Evolutionary conservation across 2,329 filamentous ascomycete species (phyloP).

Genomic region (Magnaporthiopsis poae): DNA sequence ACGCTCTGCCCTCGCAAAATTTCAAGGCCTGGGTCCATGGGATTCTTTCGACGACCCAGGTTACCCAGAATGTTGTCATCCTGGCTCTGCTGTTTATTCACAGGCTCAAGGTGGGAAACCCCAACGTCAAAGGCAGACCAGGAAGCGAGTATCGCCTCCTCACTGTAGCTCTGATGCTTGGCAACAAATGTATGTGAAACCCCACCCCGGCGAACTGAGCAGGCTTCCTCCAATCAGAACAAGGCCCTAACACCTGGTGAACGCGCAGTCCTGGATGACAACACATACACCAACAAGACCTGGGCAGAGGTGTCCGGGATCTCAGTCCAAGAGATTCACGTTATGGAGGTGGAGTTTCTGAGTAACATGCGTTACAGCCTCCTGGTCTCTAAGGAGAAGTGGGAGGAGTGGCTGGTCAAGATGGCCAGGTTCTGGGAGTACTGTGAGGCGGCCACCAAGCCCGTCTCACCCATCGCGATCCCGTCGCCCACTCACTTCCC

Average conservation of each 20-base stretch:
- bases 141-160: conserved; percentile 89
- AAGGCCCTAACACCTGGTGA: conserved; percentile 10
- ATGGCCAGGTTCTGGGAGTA: conserved; percentile 75
- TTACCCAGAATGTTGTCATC: conserved; percentile 89
- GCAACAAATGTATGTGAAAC: conserved; percentile 72
- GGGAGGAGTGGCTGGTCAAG: conserved; percentile 78
- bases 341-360: conserved; percentile 99
- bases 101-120: conserved; percentile 80
- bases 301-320: conserved; percentile 98
- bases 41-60: conserved; percentile 86
- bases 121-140: conserved; percentile 76
- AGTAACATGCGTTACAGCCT: conserved; percentile 97
- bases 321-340: conserved; percentile 85
- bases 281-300: conserved; percentile 98
- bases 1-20: conserved; percentile 66
- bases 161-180: conserved; percentile 92
- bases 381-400: conserved; percentile 74
- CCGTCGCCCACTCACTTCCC: conserved; percentile 27
- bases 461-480: conserved; percentile 31
- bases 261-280: conserved; percentile 74
- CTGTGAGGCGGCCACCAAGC: conserved; percentile 56
- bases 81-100: conserved; percentile 88
- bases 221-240: background rate
- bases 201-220: background rate
- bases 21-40: conserved; percentile 92